phyloP scores from a whole-genome alignment of 139 green algal genomes.

The Diplosphaera chodatii region DNA sequence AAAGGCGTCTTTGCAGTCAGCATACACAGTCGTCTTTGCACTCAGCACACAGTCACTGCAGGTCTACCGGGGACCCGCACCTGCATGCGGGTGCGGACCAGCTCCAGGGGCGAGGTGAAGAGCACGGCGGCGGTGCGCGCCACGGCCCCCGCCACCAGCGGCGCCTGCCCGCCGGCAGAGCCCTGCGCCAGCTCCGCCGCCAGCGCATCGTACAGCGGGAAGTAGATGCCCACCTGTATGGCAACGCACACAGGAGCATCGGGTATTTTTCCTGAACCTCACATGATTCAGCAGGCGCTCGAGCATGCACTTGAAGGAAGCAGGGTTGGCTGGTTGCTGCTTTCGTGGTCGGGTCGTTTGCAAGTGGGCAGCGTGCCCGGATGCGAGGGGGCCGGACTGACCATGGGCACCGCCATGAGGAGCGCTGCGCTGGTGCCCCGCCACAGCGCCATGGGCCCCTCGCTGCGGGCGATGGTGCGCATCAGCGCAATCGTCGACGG shows the following conservation, averaged over 20 bases:
- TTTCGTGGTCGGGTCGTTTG: too few relatives aligned
- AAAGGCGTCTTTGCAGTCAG: too few relatives aligned
- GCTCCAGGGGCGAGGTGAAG: slow-evolving; percentile 74
- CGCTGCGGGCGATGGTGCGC: slow-evolving; percentile 35
- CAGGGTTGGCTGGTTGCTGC: too few relatives aligned
- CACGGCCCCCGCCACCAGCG: slow-evolving; percentile 56
- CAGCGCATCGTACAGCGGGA: slow-evolving; percentile 85
- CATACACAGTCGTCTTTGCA: too few relatives aligned
- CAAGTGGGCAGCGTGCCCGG: too few relatives aligned
- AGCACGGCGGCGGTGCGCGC: slow-evolving; percentile 65
- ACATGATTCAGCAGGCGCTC: too few relatives aligned
- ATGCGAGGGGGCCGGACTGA: too few relatives aligned
- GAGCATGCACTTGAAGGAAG: too few relatives aligned
- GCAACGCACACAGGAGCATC: too few relatives aligned
- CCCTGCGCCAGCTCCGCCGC: slow-evolving; percentile 6
- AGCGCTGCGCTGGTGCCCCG: slow-evolving; percentile 64
- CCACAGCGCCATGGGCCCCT: slow-evolving; percentile 69
- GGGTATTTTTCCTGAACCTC: too few relatives aligned
- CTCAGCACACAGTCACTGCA: too few relatives aligned
- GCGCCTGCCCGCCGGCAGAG: slow-evolving; percentile 27
- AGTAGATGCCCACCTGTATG: slow-evolving; percentile 88
- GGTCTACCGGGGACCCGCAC: slow-evolving; percentile 10
- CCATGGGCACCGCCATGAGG: slow-evolving; percentile 73
- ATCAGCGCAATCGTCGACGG: slow-evolving; percentile 29
- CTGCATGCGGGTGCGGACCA: slow-evolving; percentile 74